Percentiles rank a stretch among this genome's conserved stretches.
Conservation (phyloP, 108 stramenopile species). For the Hondaea fermentalgiana region DNA sequence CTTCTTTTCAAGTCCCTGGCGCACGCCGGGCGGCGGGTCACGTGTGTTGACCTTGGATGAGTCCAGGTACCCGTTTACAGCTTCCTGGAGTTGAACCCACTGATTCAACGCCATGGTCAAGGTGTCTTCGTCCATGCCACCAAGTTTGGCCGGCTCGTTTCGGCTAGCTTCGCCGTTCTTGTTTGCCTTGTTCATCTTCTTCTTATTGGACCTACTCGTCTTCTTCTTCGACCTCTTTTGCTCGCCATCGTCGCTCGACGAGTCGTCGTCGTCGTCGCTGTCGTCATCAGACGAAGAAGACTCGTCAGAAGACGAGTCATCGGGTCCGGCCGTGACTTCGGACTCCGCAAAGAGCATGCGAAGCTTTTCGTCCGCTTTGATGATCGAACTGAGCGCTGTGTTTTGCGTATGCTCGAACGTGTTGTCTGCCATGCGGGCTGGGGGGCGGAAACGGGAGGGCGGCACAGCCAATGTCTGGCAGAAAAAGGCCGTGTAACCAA, state of each 20-base stretch:
- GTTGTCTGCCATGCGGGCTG: conserved; percentile 73
- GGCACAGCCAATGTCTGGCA: conserved; percentile 76
- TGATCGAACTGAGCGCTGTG: conserved; percentile 65
- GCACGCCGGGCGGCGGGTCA: conserved; percentile 56
- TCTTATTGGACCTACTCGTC: neutral
- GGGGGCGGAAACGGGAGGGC: conserved; percentile 88
- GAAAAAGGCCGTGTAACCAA: conserved; percentile 75
- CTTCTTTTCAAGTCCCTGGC: conserved; percentile 92
- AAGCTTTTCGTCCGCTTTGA: conserved; percentile 32
- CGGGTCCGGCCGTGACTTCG: too few relatives aligned
- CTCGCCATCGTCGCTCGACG: neutral
- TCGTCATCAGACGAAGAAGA: neutral
- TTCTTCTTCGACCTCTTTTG: neutral
- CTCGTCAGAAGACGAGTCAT: neutral
- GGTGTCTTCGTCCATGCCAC: conserved; percentile 1
- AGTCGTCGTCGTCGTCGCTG: neutral
- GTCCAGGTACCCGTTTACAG: conserved; percentile 90
- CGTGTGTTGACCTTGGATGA: conserved; percentile 50
- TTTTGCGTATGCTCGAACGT: conserved; percentile 92
- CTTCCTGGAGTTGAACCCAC: conserved; percentile 90
- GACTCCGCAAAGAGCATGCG: neutral
- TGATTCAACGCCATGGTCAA: conserved; percentile 30
- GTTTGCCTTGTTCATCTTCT: neutral
- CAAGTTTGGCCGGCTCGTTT: neutral
- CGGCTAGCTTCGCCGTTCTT: neutral